Base-by-base conservation (phyloP, 257 asterid species). In the Euphrasia confusa region DNA sequence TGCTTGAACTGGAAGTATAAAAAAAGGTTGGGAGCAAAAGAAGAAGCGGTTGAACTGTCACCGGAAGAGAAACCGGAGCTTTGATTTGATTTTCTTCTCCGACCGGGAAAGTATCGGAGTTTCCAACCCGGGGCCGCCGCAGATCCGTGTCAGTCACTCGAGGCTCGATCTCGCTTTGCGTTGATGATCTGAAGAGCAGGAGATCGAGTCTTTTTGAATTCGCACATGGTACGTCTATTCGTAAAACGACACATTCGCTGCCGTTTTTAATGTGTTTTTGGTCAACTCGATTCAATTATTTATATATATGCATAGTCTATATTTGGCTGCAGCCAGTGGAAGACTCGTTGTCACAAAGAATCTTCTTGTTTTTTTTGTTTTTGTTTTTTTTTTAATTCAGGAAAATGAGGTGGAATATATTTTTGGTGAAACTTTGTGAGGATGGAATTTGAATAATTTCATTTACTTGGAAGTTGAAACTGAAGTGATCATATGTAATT, bases 171-270 rank as follows among this genome's bases (percentile, higher is more conserved):
- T 71, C 66, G 74, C 73, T 60, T 44, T 27, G 62, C 45, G 73
- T 77, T 77, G 86, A 85, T 85, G 95, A 83, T 81, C 80, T 85
- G 91, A 81, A 69, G 68, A 72, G 81, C 63, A 52, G 77, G 89
- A 75, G 93, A 86, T 84, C 88, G 90, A 77, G 77, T 77, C 74
- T 66, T 68, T 28, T 67, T 71, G 67, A 47, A 44, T 72, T 68
- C 75, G 54, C 30, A 72, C 18, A 91, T 88, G 96, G 98, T 88
- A 73, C 54, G 85, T 74, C 71, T 47, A 39, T 71, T 55, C 71
- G 2, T 37, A 27, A 70, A 70, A 70, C 70, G 79, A 61, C 74
- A 53, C 47, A 11, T 45, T 30, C 15, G 52, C 54, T 53, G 79
- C 74, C 68, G 77, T 81, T 63, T 71, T 59, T 79, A 71, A 72